phyloP scores from a whole-genome alignment of 805 yeast species.

The Zygosaccharomyces rouxii region DNA sequence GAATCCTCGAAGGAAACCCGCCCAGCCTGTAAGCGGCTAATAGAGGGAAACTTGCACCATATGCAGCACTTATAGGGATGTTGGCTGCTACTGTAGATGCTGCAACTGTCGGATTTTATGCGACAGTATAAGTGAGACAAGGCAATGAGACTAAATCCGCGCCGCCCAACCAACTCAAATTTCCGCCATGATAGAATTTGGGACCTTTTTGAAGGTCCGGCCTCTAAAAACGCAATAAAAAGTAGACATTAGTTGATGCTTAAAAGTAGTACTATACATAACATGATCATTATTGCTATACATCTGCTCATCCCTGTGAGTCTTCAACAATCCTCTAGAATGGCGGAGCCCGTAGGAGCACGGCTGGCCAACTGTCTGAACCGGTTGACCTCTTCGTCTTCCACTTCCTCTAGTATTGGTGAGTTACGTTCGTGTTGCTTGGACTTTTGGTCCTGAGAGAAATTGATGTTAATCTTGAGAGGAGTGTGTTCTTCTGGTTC shows the following conservation, averaged over 20 bases:
- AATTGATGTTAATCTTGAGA: constrained; percentile 3
- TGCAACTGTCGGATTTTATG: too few species aligned
- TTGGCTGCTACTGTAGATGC: too few species aligned
- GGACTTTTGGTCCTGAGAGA: background rate
- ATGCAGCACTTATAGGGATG: too few species aligned
- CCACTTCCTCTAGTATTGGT: constrained; percentile 32
- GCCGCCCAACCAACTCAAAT: too few species aligned
- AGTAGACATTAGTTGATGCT: background rate
- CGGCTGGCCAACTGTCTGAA: constrained; percentile 23
- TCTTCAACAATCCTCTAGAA: constrained; percentile 28
- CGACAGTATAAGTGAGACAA: too few species aligned
- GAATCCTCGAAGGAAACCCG: background rate
- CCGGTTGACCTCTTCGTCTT: constrained; percentile 32
- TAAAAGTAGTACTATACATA: background rate
- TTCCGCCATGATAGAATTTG: too few species aligned
- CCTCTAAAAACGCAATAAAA: too few species aligned
- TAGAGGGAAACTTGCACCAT: too few species aligned
- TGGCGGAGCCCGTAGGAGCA: constrained; percentile 26
- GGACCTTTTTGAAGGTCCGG: too few species aligned
- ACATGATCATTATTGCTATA: background rate
- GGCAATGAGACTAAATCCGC: too few species aligned
- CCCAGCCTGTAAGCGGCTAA: too few species aligned
- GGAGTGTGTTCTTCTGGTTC: background rate
- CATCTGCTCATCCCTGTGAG: background rate
- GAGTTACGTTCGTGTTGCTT: constrained; percentile 8